A percentile compares a stretch with the other conserved stretches of the same genome.
These are phyloP conservation scores for Carex myosuroides DNA, from an alignment of 176 grass and related monocot species.

Conservation along the genomic window DNA sequence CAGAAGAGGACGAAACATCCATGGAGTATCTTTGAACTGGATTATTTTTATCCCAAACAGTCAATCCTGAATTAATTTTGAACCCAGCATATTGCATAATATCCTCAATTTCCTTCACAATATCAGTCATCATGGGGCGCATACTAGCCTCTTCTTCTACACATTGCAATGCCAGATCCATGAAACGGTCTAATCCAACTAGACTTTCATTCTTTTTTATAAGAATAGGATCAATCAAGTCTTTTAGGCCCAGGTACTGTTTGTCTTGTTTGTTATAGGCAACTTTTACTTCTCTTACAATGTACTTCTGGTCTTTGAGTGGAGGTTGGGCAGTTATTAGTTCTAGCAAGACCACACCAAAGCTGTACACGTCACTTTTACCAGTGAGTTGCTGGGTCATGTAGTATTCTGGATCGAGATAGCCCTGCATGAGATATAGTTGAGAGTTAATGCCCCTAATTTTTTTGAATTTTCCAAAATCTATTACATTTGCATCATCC, in stretches of 20 bases:
- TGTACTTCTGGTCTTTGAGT: slow-evolving; percentile 40
- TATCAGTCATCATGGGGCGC: slow-evolving; percentile 49
- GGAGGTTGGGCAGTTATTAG: slow-evolving; percentile 52
- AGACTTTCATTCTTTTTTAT: slow-evolving; percentile 25
- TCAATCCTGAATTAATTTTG: slow-evolving; percentile 24
- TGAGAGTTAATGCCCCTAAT: not conserved
- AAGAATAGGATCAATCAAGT: slow-evolving; percentile 59
- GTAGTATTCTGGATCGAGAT: slow-evolving; percentile 88
- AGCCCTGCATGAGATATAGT: slow-evolving; percentile 41
- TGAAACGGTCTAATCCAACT: slow-evolving; percentile 34
- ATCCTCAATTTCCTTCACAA: slow-evolving; percentile 58
- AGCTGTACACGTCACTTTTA: slow-evolving; percentile 92
- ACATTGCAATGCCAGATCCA: slow-evolving; percentile 55
- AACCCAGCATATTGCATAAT: slow-evolving; percentile 56
- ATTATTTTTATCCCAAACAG: slow-evolving; percentile 43
- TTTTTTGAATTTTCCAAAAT: not conserved
- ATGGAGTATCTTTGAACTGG: slow-evolving; percentile 28
- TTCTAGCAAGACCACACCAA: slow-evolving; percentile 70
- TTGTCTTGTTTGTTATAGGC: slow-evolving; percentile 38
- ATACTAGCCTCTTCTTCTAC: slow-evolving; percentile 17
- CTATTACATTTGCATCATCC: not conserved
- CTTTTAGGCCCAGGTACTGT: slow-evolving; percentile 42
- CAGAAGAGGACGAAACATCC: slow-evolving; percentile 26
- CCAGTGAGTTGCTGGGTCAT: slow-evolving; percentile 68
- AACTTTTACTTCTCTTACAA: slow-evolving; percentile 58